These are phyloP conservation scores for Diplocarpon mali DNA, from an alignment of 2,329 filamentous ascomycete species.

Conservation along the genomic window DNA sequence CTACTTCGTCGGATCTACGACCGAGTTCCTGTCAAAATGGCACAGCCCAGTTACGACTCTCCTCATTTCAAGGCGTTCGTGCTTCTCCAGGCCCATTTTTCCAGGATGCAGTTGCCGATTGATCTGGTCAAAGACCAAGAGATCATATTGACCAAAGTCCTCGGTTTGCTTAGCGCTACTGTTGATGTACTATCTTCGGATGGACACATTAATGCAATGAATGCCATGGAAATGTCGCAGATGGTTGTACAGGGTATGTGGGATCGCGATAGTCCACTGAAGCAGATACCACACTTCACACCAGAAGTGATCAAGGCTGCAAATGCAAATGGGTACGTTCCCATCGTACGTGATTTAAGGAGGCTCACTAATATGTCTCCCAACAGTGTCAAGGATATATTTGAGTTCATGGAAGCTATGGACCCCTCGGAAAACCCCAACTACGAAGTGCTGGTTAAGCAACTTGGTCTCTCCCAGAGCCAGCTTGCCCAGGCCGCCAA, in stretches of 20 bases:
- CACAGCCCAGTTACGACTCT: constrained; percentile 75
- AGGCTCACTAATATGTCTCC: constrained; percentile 25
- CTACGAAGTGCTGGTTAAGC: constrained; percentile 65
- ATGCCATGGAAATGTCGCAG: constrained; percentile 97
- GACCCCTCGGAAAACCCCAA: constrained; percentile 85
- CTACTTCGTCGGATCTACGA: constrained; percentile 89
- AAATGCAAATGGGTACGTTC: constrained; percentile 60
- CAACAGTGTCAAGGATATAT: constrained; percentile 74
- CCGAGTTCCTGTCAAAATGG: constrained; percentile 89
- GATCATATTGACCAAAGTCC: constrained; percentile 68
- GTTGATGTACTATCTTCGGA: constrained; percentile 95
- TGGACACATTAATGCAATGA: constrained; percentile 93
- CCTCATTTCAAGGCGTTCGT: constrained; percentile 98
- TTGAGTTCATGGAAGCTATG: constrained; percentile 99
- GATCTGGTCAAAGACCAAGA: constrained; percentile 96
- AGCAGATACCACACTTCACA: constrained; percentile 94
- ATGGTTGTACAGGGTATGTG: constrained; percentile 99
- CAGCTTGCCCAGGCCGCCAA: constrained; percentile 83
- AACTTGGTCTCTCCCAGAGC: constrained; percentile 65
- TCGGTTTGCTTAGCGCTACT: constrained; percentile 80
- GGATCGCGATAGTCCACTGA: constrained; percentile 92
- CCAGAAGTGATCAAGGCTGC: constrained; percentile 73
- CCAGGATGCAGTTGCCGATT: constrained; percentile 88
- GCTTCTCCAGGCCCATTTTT: constrained; percentile 95
- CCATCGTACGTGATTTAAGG: background rate